Conservation (phyloP, 2,329 filamentous ascomycete genomes). For the Capronia americana region DNA sequence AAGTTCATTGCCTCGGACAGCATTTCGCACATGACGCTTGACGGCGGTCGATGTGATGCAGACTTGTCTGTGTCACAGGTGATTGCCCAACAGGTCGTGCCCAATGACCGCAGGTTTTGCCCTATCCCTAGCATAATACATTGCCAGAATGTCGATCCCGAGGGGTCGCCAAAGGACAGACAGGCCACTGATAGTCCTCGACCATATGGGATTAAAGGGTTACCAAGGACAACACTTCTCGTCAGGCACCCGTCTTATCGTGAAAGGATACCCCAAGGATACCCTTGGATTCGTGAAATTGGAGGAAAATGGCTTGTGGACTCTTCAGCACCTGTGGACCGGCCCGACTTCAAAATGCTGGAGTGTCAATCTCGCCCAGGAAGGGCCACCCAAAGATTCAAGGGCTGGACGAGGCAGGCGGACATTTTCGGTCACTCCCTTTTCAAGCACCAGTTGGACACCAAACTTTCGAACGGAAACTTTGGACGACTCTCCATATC, state of each 20-base stretch:
- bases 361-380: background rate
- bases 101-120: conserved; percentile 15
- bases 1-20: background rate
- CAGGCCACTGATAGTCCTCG: conserved; percentile 14
- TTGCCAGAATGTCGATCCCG: conserved; percentile 15
- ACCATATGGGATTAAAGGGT: conserved; percentile 9
- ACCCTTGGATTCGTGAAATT: conserved; percentile 5
- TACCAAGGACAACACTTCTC: conserved; percentile 12
- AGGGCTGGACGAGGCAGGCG: conserved; percentile 2
- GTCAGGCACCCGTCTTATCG: background rate
- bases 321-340: background rate
- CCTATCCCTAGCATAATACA: conserved; percentile 15
- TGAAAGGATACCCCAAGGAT: conserved; percentile 1
- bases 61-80: conserved; percentile 7
- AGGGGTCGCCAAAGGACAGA: background rate
- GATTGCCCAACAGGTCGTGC: conserved; percentile 16
- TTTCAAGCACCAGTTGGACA: background rate
- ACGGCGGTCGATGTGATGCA: conserved; percentile 20
- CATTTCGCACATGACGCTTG: conserved; percentile 8
- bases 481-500: background rate
- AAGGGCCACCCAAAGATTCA: background rate
- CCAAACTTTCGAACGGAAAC: background rate
- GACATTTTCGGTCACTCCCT: conserved; percentile 1
- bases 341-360: background rate
- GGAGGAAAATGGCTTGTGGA: background rate